Base-by-base conservation (phyloP, 805 yeast species). In the Metschnikowia orientalis region DNA sequence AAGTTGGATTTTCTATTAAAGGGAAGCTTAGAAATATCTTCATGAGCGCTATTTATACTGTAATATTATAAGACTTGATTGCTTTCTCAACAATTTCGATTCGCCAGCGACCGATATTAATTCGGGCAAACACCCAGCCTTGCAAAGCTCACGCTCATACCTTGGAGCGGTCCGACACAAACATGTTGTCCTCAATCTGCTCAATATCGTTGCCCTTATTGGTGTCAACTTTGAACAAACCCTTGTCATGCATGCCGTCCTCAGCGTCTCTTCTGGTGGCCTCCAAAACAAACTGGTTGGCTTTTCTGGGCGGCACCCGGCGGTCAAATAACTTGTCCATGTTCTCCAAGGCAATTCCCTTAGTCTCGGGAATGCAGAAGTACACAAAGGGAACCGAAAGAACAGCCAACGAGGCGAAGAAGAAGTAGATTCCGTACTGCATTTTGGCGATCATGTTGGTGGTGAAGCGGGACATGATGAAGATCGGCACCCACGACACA, bases 401-500 rank as follows among this genome's bases (percentile, higher is more conserved):
- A 5, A 52, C 40, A 1, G 64, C 63, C 41, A 60, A 47, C 18
- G 51, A 37, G 3, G 66, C 65, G 48, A 59, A 61, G 47, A 61
- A 59, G 34, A 53, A 61, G 49, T 60, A 61, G 34, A 59, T 57
- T 2, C 66, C 66, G 38, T 54, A 61, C 10, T 49, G 46, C 67
- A 61, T 61, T 20, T 43, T 42, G 22, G 39, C 54, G 28, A 61
- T 61, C 66, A 61, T 61, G 27, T 55, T 38, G 20, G 53, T 40
- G 24, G 66, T 59, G 44, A 46, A 53, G 20, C 67, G 35, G 3
- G 63, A 53, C 66, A 60, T 60, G 35, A 59, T 41, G 41, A 61
- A 61, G 23, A 61, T 59, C 7, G 66, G 65, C 16, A 60, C 55
- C 68, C 67, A 61, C 22, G 61, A 56, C 16, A 59, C 59, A 8